Conservation (phyloP, 192 early-diverging fungal species). For the Globomyces pollinis-pini region DNA sequence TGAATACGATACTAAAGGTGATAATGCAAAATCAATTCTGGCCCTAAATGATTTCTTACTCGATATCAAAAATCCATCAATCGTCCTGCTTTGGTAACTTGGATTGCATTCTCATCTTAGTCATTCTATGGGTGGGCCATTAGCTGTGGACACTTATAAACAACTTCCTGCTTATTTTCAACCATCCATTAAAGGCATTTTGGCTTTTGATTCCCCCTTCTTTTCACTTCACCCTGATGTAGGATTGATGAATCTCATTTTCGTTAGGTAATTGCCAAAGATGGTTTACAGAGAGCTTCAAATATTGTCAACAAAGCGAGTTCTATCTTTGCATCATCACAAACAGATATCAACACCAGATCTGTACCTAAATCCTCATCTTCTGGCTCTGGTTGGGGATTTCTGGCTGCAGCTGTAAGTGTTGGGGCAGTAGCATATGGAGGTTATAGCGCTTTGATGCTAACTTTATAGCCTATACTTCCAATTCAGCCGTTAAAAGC, state of each 20-base stretch:
- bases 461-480: neutral
- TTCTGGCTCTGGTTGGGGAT: neutral
- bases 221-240: no score
- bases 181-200: constrained; percentile 18
- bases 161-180: constrained; percentile 20
- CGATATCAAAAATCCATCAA: neutral
- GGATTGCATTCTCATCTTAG: neutral
- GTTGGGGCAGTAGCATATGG: neutral
- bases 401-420: neutral
- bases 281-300: neutral
- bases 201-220: constrained; percentile 51
- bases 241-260: constrained; percentile 29
- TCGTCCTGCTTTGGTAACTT: neutral
- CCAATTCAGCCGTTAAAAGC: neutral
- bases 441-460: neutral
- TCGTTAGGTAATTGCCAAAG: constrained; percentile 11
- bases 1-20: constrained; percentile 8
- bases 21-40: constrained; percentile 10
- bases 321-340: neutral
- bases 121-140: constrained; percentile 45
- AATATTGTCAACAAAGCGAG: neutral
- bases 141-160: constrained; percentile 29
- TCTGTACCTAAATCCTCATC: neutral
- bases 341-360: neutral
- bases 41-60: constrained; percentile 14